Base-by-base conservation (phyloP, 2,329 filamentous ascomycete species). In the Pyrenophora seminiperda region DNA sequence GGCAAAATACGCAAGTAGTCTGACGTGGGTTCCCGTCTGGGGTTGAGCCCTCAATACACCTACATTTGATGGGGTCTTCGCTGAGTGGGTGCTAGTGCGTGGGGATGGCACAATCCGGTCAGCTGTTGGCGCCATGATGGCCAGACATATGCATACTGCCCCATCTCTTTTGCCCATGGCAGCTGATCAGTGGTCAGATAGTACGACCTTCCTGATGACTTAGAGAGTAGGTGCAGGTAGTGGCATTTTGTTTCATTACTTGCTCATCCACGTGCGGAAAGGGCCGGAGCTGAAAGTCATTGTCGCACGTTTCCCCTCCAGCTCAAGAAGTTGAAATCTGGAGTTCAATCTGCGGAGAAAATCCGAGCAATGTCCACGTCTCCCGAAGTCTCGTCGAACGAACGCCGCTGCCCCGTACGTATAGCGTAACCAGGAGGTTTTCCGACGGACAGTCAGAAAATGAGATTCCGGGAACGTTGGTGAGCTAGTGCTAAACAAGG, bases 351-450 rank as follows among this genome's bases (percentile, higher is more conserved):
- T 27, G 33, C 22, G 36, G 32, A 44, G 5, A 9, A 37, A 46
- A 19, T 33, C 62, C 62, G 62, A 65, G 47, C 14, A 39, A 62
- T 50, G 53, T 65, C 62, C 59, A 40, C 17, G 18, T 17, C n/a
- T 19, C 43, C 54, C 62, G 62, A 65, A 51, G 31, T 47, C 45
- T 40, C 14, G 15, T 61, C 60, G 60, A 63, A 32, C 27, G 31
- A 61, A 58, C 11, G 41, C 62, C 62, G 62, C 54, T 17, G 29
- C 17, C 34, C 29, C 38, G 41, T 29, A 34, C 27, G 22, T 15
- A n/a, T 31, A 31, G 43, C 42, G 39, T 36, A 31, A 48, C 37
- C 51, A 41, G 48, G 31, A 36, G 30, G 37, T 65, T 65, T 58
- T 22, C 62, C 62, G 62, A 54, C 62, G 62, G 61, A 38, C 19